These are phyloP conservation scores for Aurifilum marmelostoma DNA, from an alignment of 2,329 filamentous ascomycete species.

Conservation along the genomic window DNA sequence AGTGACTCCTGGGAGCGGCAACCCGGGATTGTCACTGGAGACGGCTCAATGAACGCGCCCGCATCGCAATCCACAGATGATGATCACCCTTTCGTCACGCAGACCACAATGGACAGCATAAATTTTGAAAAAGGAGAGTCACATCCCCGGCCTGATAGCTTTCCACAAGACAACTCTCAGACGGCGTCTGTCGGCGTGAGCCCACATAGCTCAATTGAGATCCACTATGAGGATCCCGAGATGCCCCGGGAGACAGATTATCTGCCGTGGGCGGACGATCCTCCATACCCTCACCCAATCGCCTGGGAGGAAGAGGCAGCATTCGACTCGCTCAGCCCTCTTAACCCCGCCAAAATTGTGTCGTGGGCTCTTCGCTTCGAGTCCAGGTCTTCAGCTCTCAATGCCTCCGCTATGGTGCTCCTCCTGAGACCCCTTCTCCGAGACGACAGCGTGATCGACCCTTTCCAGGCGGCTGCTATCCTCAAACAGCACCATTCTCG, in stretches of 20 bases:
- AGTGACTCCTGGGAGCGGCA: neutral
- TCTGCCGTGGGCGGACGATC: slow-evolving; percentile 61
- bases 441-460: slow-evolving; percentile 55
- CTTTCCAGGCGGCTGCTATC: slow-evolving; percentile 58
- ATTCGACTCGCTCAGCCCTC: slow-evolving; percentile 40
- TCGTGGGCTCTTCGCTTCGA: slow-evolving; percentile 60
- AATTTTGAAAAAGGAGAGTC: slow-evolving; percentile 23
- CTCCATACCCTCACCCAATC: slow-evolving; percentile 55
- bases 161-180: slow-evolving; percentile 20
- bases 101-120: slow-evolving; percentile 46
- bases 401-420: slow-evolving; percentile 64
- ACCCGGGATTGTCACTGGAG: slow-evolving; percentile 1
- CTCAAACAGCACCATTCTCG: slow-evolving; percentile 63
- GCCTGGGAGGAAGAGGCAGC: slow-evolving; percentile 23
- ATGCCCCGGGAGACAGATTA: slow-evolving; percentile 60
- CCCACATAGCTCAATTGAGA: slow-evolving; percentile 39
- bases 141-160: slow-evolving; percentile 26
- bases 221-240: slow-evolving; percentile 43
- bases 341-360: slow-evolving; percentile 60
- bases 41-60: slow-evolving; percentile 30
- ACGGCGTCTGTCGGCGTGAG: slow-evolving; percentile 31
- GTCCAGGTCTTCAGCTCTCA: slow-evolving; percentile 57
- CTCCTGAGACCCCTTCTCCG: slow-evolving; percentile 62
- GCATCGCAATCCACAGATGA: slow-evolving; percentile 35
- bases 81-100: slow-evolving; percentile 45